Conservation (phyloP, 495 filamentous ascomycete species). For the Staphylotrichum tortipilum region DNA sequence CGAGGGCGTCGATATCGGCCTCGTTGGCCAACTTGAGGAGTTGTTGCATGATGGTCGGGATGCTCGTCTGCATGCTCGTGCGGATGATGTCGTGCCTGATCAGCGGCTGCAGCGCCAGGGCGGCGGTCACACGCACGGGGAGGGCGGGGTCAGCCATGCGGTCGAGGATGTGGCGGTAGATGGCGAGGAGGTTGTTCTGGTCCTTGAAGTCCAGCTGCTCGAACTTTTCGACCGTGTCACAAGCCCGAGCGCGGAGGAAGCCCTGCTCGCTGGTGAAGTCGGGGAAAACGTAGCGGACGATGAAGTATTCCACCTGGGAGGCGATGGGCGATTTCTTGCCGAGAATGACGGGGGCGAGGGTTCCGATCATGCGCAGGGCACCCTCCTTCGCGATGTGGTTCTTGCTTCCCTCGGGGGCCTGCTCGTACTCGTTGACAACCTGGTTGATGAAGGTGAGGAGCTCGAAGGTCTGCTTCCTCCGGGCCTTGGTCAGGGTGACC, state of each 20-base stretch:
- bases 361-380: constrained; percentile 94
- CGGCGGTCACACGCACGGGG: constrained; percentile 89
- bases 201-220: constrained; percentile 95
- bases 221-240: constrained; percentile 95
- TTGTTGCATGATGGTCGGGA: constrained; percentile 99
- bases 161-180: constrained; percentile 94
- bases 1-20: constrained; percentile 85
- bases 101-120: constrained; percentile 86
- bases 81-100: constrained; percentile 94
- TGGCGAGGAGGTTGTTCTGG: constrained; percentile 81
- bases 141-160: constrained; percentile 89
- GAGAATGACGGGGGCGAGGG: constrained; percentile 82
- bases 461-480: constrained; percentile 91
- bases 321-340: constrained; percentile 98
- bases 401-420: constrained; percentile 75
- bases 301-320: constrained; percentile 97
- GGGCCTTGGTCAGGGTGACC: constrained; percentile 84
- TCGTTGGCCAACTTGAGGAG: constrained; percentile 92
- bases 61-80: constrained; percentile 90
- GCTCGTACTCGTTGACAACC: constrained; percentile 80
- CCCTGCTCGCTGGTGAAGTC: constrained; percentile 92
- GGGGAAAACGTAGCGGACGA: constrained; percentile 95
- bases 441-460: constrained; percentile 89
- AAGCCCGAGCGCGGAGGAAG: constrained; percentile 89
- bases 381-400: constrained; percentile 92